Conservation (phyloP, 208 protist genomes). For the Leishmania martiniquensis region DNA sequence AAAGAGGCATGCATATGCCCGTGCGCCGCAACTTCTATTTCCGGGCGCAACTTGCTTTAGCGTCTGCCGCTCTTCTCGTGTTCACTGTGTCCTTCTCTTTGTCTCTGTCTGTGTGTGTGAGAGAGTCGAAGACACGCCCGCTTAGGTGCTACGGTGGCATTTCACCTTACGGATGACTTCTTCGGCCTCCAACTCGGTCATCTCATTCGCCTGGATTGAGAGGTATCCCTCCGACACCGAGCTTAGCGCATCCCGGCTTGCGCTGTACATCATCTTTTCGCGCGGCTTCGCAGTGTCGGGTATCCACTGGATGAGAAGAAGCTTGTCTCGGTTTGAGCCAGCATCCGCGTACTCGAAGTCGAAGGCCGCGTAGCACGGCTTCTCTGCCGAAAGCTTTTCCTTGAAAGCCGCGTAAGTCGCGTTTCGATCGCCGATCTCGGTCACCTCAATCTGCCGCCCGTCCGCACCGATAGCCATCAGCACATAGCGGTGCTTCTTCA, state of each 20-base stretch:
- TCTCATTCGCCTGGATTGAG: constrained; percentile 87
- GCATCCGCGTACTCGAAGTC: constrained; percentile 90
- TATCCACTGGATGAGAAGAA: constrained; percentile 91
- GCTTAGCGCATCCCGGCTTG: constrained; percentile 79
- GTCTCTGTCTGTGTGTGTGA: constrained; percentile 6
- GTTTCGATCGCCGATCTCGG: constrained; percentile 44
- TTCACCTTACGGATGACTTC: constrained; percentile 66
- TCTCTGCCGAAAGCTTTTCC: constrained; percentile 49
- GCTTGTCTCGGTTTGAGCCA: constrained; percentile 70
- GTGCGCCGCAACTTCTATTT: neutral
- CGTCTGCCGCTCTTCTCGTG: neutral
- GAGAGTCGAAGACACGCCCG: neutral
- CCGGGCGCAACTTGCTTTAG: neutral
- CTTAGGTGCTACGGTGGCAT: constrained; percentile 33
- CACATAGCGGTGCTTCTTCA: constrained; percentile 85
- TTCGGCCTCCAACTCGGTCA: constrained; percentile 54
- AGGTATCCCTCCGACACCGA: constrained; percentile 80
- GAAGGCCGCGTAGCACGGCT: constrained; percentile 92
- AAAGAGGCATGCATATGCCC: neutral
- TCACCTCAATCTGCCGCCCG: constrained; percentile 81
- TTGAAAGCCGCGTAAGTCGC: constrained; percentile 85
- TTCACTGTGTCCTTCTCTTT: neutral
- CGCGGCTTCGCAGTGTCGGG: constrained; percentile 78
- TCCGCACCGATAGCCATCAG: constrained; percentile 86
- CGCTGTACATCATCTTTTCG: constrained; percentile 90